Conservation (phyloP, 2,329 filamentous ascomycete genomes). For the Sporothrix variecibatus region DNA sequence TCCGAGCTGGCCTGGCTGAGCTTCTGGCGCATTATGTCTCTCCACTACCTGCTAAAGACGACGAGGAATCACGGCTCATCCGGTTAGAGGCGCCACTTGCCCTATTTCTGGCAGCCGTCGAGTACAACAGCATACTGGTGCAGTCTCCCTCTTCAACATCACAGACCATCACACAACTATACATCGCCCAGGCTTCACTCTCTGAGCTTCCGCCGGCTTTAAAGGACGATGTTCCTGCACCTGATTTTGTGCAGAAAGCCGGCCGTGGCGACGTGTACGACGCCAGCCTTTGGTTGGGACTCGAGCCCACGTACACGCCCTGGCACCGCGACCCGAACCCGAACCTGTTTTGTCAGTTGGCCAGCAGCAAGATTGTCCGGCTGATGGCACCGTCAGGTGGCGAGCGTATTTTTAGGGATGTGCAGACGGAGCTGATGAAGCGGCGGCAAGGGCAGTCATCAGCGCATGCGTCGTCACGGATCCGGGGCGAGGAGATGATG, state of each 20-base stretch:
- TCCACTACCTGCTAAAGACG: background rate
- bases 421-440: slow-evolving; percentile 46
- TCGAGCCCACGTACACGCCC: slow-evolving; percentile 84
- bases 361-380: slow-evolving; percentile 71
- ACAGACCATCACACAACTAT: slow-evolving; percentile 54
- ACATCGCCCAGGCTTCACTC: slow-evolving; percentile 82
- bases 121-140: slow-evolving; percentile 45
- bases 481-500: slow-evolving; percentile 92
- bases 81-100: slow-evolving; percentile 63
- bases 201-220: slow-evolving; percentile 65
- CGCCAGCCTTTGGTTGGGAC: slow-evolving; percentile 84
- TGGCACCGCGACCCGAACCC: slow-evolving; percentile 92
- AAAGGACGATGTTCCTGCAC: slow-evolving; percentile 66
- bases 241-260: slow-evolving; percentile 56
- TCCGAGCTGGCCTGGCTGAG: slow-evolving; percentile 25
- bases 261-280: slow-evolving; percentile 78
- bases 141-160: background rate
- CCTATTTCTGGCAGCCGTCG: slow-evolving; percentile 62
- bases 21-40: slow-evolving; percentile 24
- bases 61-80: slow-evolving; percentile 46
- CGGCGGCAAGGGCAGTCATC: slow-evolving; percentile 18
- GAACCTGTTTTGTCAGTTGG: slow-evolving; percentile 85
- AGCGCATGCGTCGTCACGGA: slow-evolving; percentile 40
- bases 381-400: slow-evolving; percentile 68
- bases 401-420: slow-evolving; percentile 59